phyloP scores from a whole-genome alignment of 768 basidiomycete genomes.

The Megacollybia marginata region DNA sequence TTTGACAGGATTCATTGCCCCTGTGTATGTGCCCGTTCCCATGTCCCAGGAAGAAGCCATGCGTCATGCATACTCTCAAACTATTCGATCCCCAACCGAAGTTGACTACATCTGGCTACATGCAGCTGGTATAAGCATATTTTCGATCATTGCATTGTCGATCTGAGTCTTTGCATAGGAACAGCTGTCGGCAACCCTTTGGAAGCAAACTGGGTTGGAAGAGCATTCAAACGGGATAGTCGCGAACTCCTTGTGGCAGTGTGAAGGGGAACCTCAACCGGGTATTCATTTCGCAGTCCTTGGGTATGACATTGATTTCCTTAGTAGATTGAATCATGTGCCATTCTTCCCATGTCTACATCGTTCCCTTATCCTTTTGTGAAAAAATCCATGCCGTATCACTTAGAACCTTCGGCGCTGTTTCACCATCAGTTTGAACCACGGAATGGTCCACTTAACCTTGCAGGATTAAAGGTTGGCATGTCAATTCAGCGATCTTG shows the following conservation, averaged over 20 bases:
- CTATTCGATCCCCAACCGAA: constrained; percentile 25
- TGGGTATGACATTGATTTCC: constrained; percentile 28
- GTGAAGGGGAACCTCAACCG: constrained; percentile 42
- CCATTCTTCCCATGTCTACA: constrained; percentile 4
- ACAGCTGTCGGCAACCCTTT: constrained; percentile 42
- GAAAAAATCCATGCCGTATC: constrained; percentile 14
- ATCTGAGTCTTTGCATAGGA: constrained; percentile 11
- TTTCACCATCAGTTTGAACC: constrained; percentile 5
- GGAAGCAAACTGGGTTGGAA: constrained; percentile 37
- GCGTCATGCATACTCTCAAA: constrained; percentile 23
- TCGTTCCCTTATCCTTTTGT: constrained; percentile 24
- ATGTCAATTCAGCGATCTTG: constrained; percentile 22
- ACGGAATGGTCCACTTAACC: constrained; percentile 14
- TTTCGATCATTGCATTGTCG: background rate
- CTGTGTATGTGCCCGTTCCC: constrained; percentile 30
- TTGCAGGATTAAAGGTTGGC: constrained; percentile 1
- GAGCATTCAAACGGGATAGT: background rate
- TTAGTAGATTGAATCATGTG: constrained; percentile 17
- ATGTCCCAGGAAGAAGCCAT: constrained; percentile 30
- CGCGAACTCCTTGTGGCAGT: constrained; percentile 33
- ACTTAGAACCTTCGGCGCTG: background rate
- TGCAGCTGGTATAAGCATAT: constrained; percentile 30
- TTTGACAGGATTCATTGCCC: no score
- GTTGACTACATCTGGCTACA: constrained; percentile 45
- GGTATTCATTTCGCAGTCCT: constrained; percentile 16